phyloP scores from a whole-genome alignment of 2,329 filamentous ascomycete species.

The Fusarium sp. region DNA sequence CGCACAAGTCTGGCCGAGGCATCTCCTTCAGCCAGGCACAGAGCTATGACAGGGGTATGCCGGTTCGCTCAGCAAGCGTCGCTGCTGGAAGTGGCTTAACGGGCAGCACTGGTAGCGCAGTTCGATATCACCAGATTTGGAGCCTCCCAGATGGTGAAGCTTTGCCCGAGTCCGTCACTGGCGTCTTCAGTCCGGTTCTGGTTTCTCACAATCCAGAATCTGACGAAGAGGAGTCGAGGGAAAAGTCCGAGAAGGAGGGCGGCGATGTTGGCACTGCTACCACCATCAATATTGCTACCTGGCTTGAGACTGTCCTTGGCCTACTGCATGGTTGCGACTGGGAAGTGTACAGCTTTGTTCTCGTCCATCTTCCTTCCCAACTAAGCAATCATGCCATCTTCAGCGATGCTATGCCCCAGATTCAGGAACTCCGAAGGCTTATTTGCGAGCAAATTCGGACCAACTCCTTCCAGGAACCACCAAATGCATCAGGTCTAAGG shows the following conservation, averaged over 20 bases:
- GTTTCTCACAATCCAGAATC: constrained; percentile 54
- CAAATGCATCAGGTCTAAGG: constrained; percentile 79
- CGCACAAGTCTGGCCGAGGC: constrained; percentile 58
- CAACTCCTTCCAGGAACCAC: constrained; percentile 83
- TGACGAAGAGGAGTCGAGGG: constrained; percentile 17
- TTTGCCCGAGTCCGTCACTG: constrained; percentile 60
- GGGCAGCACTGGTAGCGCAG: constrained; percentile 43
- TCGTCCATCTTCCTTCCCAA: constrained; percentile 88
- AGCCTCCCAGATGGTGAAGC: constrained; percentile 66
- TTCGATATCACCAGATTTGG: constrained; percentile 66
- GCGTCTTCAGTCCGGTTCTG: constrained; percentile 62
- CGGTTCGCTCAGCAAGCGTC: constrained; percentile 57
- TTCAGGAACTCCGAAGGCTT: constrained; percentile 78
- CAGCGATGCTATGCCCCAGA: constrained; percentile 74
- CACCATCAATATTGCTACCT: constrained; percentile 70
- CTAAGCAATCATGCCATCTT: constrained; percentile 92
- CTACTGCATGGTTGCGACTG: constrained; percentile 83
- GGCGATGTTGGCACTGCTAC: constrained; percentile 51
- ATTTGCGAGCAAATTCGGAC: constrained; percentile 86
- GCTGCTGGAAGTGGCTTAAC: constrained; percentile 47
- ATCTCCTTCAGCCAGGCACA: constrained; percentile 63
- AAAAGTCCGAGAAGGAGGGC: constrained; percentile 25
- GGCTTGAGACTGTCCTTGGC: constrained; percentile 81
- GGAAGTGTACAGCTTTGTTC: constrained; percentile 91
- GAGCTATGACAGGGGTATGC: constrained; percentile 55